Percentiles rank a stretch among this genome's conserved stretches.
Evolutionary conservation across 2,329 filamentous ascomycete species (phyloP).

Genomic region (Cordyceps fumosorosea): DNA sequence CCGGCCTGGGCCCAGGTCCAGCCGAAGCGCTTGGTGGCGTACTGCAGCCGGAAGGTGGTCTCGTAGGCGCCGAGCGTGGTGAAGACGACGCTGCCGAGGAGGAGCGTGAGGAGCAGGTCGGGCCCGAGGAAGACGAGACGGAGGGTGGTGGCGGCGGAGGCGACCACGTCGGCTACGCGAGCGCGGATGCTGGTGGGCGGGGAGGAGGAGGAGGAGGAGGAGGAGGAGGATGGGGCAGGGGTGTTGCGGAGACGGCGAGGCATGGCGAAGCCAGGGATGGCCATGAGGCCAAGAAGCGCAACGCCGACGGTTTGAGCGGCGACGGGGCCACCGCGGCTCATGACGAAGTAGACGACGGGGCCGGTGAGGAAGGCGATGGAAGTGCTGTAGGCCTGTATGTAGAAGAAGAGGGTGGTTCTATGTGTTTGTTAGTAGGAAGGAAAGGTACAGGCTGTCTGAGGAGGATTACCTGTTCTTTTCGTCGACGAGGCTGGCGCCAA

Average conservation of each 20-base stretch:
- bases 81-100: constrained; percentile 10
- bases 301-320: neutral
- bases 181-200: neutral
- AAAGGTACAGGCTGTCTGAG: neutral
- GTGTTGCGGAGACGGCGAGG: constrained; percentile 7
- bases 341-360: constrained; percentile 5
- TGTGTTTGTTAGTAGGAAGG: neutral
- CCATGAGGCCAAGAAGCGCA: neutral
- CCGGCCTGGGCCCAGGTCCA: constrained; percentile 13
- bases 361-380: constrained; percentile 4
- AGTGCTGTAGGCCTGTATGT: neutral
- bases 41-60: constrained; percentile 5
- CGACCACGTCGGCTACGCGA: neutral
- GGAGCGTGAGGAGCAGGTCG: constrained; percentile 3
- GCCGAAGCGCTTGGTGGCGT: constrained; percentile 10
- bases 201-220: too few species aligned
- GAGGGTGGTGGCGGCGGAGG: neutral
- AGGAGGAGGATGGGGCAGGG: neutral
- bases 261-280: constrained; percentile 1
- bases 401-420: constrained; percentile 11
- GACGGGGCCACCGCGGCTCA: constrained; percentile 10
- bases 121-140: constrained; percentile 2
- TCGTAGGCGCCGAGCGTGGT: constrained; percentile 10
- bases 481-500: constrained; percentile 2
- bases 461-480: constrained; percentile 5